Conservation (phyloP, 163 green algal species). For the Botryococcus braunii region DNA sequence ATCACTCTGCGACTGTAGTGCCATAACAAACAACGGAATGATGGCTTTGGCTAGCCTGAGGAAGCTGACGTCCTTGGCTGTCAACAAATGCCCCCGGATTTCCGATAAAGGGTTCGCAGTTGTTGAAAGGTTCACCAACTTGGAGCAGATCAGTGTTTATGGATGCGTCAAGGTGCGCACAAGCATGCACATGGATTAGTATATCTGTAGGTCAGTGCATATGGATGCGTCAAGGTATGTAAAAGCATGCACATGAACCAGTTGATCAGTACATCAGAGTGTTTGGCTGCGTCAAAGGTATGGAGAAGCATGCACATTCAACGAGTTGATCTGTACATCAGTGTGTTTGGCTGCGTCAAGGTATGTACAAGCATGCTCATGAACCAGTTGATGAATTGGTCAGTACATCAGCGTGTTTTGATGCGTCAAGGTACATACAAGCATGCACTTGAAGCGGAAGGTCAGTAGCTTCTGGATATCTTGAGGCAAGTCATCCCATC, state of each 20-base stretch:
- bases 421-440: too few species aligned
- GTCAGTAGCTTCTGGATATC: too few species aligned
- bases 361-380: constrained; percentile 2
- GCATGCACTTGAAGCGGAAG: too few species aligned
- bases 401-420: too few species aligned
- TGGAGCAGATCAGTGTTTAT: constrained; percentile 38
- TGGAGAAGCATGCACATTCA: background rate
- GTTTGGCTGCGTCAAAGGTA: background rate
- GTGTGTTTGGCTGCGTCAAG: background rate
- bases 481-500: too few species aligned
- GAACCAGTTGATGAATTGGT: too few species aligned
- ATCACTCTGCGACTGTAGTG: constrained; percentile 48
- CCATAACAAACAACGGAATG: constrained; percentile 33
- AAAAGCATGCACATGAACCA: background rate
- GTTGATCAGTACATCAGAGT: background rate
- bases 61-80: constrained; percentile 16
- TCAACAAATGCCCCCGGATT: constrained; percentile 13
- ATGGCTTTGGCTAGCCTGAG: constrained; percentile 23
- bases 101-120: constrained; percentile 12
- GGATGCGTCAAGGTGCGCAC: constrained; percentile 34
- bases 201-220: background rate
- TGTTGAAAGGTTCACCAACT: constrained; percentile 3
- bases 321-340: background rate
- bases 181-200: background rate
- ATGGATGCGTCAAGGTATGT: too few species aligned